These are phyloP conservation scores for Elsinoe perseae DNA, from an alignment of 2,329 filamentous ascomycete genomes.

Conservation along the genomic window DNA sequence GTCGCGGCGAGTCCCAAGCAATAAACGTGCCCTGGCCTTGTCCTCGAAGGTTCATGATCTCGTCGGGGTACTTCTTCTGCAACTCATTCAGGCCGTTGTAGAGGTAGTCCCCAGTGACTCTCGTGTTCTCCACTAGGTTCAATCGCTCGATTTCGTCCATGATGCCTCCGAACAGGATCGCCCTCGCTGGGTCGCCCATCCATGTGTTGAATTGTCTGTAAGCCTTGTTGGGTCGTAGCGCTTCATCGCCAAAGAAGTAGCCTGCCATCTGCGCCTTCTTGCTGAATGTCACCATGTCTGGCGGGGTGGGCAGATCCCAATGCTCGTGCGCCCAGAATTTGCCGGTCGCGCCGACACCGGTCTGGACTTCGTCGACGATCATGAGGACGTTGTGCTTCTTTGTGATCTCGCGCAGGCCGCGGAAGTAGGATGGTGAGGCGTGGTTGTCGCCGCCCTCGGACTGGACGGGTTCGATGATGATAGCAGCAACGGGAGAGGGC, in stretches of 20 bases:
- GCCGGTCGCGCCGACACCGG: slow-evolving; percentile 79
- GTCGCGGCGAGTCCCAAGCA: slow-evolving; percentile 71
- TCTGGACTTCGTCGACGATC: slow-evolving; percentile 90
- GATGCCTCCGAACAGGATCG: slow-evolving; percentile 74
- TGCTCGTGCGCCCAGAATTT: slow-evolving; percentile 94
- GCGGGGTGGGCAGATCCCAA: slow-evolving; percentile 71
- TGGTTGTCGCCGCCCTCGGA: slow-evolving; percentile 91
- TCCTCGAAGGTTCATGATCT: slow-evolving; percentile 73
- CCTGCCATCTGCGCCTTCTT: slow-evolving; percentile 91
- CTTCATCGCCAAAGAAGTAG: slow-evolving; percentile 75
- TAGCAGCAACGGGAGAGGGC: slow-evolving; percentile 68
- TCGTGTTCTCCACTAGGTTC: slow-evolving; percentile 67
- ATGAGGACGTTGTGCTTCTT: slow-evolving; percentile 66
- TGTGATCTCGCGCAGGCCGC: slow-evolving; percentile 67
- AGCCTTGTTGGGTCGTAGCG: slow-evolving; percentile 74
- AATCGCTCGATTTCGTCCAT: slow-evolving; percentile 67
- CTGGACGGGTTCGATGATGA: slow-evolving; percentile 81
- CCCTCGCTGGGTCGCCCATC: slow-evolving; percentile 83
- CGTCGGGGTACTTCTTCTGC: slow-evolving; percentile 58
- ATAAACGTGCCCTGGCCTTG: slow-evolving; percentile 84
- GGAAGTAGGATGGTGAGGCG: slow-evolving; percentile 77
- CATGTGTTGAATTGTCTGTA: slow-evolving; percentile 95
- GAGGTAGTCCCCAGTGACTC: slow-evolving; percentile 66
- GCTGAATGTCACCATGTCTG: slow-evolving; percentile 87
- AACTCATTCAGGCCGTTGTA: slow-evolving; percentile 60